Percentiles rank a stretch among this genome's conserved stretches.
Evolutionary conservation across 2,329 filamentous ascomycete genomes (phyloP).

Genomic region (Coniochaeta sp.): DNA sequence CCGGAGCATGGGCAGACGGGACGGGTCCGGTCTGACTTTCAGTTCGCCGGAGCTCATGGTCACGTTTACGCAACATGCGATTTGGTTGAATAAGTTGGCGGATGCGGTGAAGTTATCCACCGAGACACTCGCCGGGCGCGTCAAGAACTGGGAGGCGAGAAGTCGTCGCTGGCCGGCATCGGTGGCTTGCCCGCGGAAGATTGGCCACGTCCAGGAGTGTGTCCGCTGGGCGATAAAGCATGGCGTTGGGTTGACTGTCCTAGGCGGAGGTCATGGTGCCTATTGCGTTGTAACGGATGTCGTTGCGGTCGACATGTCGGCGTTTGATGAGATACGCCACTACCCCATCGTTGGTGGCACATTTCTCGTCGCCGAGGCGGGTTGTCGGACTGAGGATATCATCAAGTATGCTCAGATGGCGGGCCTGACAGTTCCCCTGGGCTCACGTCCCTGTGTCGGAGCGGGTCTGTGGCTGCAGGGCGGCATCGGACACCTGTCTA

Average conservation of each 20-base stretch:
- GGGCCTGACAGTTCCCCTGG: slow-evolving; percentile 50
- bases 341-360: slow-evolving; percentile 16
- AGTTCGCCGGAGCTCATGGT: slow-evolving; percentile 41
- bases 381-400: slow-evolving; percentile 50
- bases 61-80: slow-evolving; percentile 40
- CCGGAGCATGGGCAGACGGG: slow-evolving; percentile 34
- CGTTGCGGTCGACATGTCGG: slow-evolving; percentile 51
- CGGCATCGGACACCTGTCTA: slow-evolving; percentile 53
- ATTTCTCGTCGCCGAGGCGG: slow-evolving; percentile 44
- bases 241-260: slow-evolving; percentile 34
- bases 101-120: slow-evolving; percentile 26
- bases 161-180: slow-evolving; percentile 33
- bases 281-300: slow-evolving; percentile 48
- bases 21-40: slow-evolving; percentile 41
- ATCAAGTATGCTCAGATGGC: slow-evolving; percentile 35
- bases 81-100: slow-evolving; percentile 32
- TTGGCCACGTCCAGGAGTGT: slow-evolving; percentile 45
- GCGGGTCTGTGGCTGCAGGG: slow-evolving; percentile 59
- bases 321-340: slow-evolving; percentile 45
- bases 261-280: slow-evolving; percentile 53
- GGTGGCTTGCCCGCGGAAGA: slow-evolving; percentile 35
- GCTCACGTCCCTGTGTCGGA: slow-evolving; percentile 56
- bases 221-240: slow-evolving; percentile 49
- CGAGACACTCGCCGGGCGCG: too few relatives aligned
- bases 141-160: slow-evolving; percentile 48